These are phyloP conservation scores for Candida ovalis DNA, from an alignment of 805 yeast species.

Conservation along the genomic window DNA sequence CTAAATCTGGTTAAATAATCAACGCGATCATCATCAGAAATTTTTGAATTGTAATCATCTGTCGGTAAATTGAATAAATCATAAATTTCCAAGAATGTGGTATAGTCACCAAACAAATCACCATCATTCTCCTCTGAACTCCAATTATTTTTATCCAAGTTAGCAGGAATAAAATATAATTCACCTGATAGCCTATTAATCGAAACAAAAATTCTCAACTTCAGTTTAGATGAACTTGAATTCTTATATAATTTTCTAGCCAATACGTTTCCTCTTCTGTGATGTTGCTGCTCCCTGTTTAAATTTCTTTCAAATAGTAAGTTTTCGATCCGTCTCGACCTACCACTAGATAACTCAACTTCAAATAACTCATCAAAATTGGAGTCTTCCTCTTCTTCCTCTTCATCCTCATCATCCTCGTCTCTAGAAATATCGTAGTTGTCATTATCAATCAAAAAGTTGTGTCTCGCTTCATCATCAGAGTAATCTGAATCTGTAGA, in stretches of 20 bases:
- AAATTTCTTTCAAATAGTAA: conserved; percentile 26
- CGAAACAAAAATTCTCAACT: conserved; percentile 24
- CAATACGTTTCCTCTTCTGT: conserved; percentile 22
- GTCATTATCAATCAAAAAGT: conserved; percentile 11
- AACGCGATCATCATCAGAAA: neutral
- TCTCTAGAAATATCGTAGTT: conserved; percentile 12
- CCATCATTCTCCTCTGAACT: conserved; percentile 33
- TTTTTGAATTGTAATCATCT: neutral
- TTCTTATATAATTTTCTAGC: conserved; percentile 28
- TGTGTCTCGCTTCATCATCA: conserved; percentile 15
- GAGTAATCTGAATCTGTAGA: conserved; percentile 17
- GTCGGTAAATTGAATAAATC: conserved; percentile 15
- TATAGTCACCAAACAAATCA: conserved; percentile 28
- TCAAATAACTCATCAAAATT: conserved; percentile 22
- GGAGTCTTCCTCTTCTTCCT: conserved; percentile 17
- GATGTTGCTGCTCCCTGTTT: conserved; percentile 24
- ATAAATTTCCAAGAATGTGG: conserved; percentile 23
- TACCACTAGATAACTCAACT: conserved; percentile 27
- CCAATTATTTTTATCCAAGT: conserved; percentile 32
- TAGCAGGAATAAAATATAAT: conserved; percentile 30
- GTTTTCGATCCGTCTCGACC: conserved; percentile 29
- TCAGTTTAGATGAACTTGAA: conserved; percentile 14
- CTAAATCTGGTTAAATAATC: conserved; percentile 8
- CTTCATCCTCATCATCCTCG: conserved; percentile 20
- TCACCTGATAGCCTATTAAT: conserved; percentile 34